phyloP scores from a whole-genome alignment of 345 rosid genomes.

The Triadica sebifera region DNA sequence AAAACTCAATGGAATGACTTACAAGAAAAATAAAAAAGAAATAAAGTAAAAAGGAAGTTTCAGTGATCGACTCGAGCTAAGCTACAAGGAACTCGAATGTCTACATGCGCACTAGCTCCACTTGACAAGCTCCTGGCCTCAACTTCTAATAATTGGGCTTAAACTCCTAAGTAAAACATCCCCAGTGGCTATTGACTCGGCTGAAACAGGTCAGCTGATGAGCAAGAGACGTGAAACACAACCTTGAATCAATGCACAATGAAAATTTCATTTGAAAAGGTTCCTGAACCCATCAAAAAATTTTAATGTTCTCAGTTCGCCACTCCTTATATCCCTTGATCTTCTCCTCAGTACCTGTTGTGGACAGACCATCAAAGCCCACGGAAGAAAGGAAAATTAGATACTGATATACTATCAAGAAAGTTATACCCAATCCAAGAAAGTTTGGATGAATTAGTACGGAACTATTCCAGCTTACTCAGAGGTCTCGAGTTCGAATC shows the following conservation, averaged over 20 bases:
- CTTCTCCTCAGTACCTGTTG: slow-evolving; percentile 83
- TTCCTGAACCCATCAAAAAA: slow-evolving; percentile 66
- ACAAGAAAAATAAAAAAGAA: no score
- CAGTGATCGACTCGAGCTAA: no score
- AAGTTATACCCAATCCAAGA: no score
- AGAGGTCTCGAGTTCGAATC: no score
- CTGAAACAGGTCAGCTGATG: neutral
- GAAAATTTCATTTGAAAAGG: slow-evolving; percentile 49
- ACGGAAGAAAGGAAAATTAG: neutral
- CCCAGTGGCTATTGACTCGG: neutral
- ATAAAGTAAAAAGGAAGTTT: no score
- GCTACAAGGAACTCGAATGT: neutral
- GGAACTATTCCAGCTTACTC: no score
- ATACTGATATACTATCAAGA: neutral
- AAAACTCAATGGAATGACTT: no score
- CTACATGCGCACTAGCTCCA: neutral
- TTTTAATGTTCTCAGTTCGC: slow-evolving; percentile 76
- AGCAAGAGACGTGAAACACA: neutral
- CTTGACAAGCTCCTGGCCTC: neutral
- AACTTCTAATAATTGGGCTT: neutral
- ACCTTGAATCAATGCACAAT: neutral
- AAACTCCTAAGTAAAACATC: neutral
- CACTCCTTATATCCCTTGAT: slow-evolving; percentile 76
- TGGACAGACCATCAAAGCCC: slow-evolving; percentile 5
- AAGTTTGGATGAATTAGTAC: no score